A percentile compares a stretch with the other conserved stretches of the same genome.
Evolutionary conservation across 2,329 filamentous ascomycete species (phyloP).

Genomic region (Ophiostoma ulmi): DNA sequence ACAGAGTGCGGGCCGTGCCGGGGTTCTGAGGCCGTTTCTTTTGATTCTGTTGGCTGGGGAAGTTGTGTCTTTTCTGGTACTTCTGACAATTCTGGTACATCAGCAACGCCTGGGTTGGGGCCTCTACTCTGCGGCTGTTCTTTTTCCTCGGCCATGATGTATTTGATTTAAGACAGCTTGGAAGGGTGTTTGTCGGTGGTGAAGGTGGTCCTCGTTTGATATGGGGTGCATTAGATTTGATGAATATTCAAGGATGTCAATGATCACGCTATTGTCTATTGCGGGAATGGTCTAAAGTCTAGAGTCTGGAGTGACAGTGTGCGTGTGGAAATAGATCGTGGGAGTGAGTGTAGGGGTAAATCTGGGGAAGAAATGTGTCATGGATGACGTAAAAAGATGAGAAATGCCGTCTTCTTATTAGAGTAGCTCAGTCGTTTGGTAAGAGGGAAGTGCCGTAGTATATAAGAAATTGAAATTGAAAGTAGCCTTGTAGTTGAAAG

Average conservation of each 20-base stretch:
- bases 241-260: neutral
- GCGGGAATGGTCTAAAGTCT: neutral
- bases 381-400: neutral
- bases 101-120: neutral
- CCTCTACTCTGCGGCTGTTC: neutral
- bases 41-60: neutral
- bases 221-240: slow-evolving; percentile 7
- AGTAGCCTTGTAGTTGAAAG: neutral
- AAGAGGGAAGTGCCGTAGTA: neutral
- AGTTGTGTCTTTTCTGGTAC: neutral
- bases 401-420: slow-evolving; percentile 1
- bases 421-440: neutral
- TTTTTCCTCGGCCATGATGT: slow-evolving; percentile 2
- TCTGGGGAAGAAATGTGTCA: slow-evolving; percentile 5
- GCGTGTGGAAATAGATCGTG: neutral
- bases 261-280: neutral
- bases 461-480: neutral
- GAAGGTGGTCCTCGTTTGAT: neutral
- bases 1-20: neutral
- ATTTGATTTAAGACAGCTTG: neutral
- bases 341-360: neutral
- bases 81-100: neutral
- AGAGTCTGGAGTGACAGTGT: too few species aligned
- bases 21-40: neutral
- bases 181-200: neutral